Evolutionary conservation across 352 stramenopile species (phyloP).

Genomic region (Globisporangium emineosum): DNA sequence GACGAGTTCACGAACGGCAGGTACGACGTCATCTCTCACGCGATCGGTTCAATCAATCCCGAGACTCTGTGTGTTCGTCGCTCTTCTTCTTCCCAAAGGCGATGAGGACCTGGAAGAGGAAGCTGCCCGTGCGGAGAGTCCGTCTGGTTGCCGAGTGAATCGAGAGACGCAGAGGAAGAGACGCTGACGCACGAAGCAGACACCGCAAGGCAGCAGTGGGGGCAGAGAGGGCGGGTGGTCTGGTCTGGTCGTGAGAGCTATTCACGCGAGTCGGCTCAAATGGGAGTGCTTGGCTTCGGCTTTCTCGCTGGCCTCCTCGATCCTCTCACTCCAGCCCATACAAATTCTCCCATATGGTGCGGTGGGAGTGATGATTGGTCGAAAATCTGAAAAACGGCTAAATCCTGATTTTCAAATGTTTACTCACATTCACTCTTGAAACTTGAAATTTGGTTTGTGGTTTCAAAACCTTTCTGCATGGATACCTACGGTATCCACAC

Average conservation of each 20-base stretch:
- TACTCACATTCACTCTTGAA: constrained; percentile 1
- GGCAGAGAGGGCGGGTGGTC: background rate
- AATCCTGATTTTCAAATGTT: constrained; percentile 1
- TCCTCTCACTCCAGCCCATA: constrained; percentile 6
- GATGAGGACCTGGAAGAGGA: background rate
- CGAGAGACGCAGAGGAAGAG: background rate
- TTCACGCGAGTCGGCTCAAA: constrained; percentile 4
- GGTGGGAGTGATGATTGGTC: no score
- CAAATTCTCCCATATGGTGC: constrained; percentile 2
- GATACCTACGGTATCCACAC: no score
- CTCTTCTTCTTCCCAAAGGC: background rate
- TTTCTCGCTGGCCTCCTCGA: background rate
- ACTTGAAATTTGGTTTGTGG: background rate
- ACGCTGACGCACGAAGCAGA: background rate
- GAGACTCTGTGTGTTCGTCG: background rate
- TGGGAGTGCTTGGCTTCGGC: constrained; percentile 2
- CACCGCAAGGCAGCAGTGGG: background rate
- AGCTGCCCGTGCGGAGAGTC: background rate
- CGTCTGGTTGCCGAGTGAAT: background rate
- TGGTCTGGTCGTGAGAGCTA: background rate
- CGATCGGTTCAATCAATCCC: no score
- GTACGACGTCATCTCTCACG: constrained; percentile 22
- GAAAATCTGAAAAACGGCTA: no score
- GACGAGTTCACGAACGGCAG: constrained; percentile 18
- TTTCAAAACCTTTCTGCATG: no score